Conservation (phyloP, 176 grass and related monocot genomes). For the Bromus sterilis region DNA sequence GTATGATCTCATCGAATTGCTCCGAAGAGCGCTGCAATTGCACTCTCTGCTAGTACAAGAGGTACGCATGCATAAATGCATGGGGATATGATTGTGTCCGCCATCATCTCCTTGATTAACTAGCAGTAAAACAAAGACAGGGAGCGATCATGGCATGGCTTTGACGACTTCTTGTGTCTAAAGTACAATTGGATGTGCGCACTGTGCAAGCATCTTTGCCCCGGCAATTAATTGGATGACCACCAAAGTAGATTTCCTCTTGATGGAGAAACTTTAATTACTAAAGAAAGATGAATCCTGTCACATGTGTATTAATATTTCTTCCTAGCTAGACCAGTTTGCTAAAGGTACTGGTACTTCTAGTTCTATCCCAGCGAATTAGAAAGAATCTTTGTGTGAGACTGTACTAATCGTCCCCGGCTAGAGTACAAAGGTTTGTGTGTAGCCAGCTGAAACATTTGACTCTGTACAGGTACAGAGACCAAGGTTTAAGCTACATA, state of each 20-base stretch:
- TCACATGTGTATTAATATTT: constrained; percentile 30
- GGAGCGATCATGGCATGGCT: background rate
- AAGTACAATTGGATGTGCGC: constrained; percentile 17
- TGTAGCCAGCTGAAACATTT: background rate
- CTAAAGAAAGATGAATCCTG: constrained; percentile 29
- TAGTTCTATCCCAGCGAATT: background rate
- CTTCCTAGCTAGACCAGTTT: background rate
- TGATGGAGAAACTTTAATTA: constrained; percentile 20
- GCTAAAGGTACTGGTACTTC: background rate
- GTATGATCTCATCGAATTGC: background rate
- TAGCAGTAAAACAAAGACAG: constrained; percentile 25
- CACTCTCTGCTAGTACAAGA: background rate
- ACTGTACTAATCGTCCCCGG: background rate
- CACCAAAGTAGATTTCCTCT: constrained; percentile 34
- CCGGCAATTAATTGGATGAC: constrained; percentile 25
- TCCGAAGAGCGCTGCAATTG: background rate
- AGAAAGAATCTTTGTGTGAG: background rate
- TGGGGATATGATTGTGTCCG: background rate
- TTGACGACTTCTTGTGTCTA: constrained; percentile 16
- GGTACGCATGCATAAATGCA: background rate
- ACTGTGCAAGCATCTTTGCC: constrained; percentile 22
- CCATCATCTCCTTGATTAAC: background rate
- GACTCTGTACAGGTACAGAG: background rate
- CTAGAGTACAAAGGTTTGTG: background rate
- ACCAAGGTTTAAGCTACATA: background rate